A percentile compares a stretch with the other conserved stretches of the same genome.
Evolutionary conservation across 202 grass and related monocot species (phyloP).

Genomic region (Digitaria exilis): DNA sequence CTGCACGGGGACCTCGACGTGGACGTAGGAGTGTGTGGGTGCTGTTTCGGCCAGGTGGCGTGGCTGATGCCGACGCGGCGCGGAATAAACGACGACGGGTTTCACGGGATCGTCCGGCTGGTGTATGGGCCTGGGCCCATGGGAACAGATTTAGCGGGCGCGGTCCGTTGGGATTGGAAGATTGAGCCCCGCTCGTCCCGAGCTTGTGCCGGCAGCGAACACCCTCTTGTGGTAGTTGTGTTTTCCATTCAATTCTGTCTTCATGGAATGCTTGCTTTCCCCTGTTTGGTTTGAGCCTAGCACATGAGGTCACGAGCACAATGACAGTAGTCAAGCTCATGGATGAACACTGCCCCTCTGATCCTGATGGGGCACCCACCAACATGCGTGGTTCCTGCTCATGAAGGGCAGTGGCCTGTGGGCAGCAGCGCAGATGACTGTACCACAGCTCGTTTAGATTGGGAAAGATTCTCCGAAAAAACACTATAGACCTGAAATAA

Average conservation of each 20-base stretch:
- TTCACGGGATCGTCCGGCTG: not conserved
- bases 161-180: not conserved
- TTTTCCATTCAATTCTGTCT: not conserved
- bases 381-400: not conserved
- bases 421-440: conserved; percentile 1
- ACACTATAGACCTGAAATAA: no score
- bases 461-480: no score
- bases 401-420: not conserved
- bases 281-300: not conserved
- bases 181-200: not conserved
- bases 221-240: no score
- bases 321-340: no score
- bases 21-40: not conserved
- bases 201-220: no score
- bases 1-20: not conserved
- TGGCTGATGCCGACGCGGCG: no score
- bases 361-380: not conserved
- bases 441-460: no score
- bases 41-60: not conserved
- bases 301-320: not conserved
- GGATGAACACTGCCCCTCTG: not conserved
- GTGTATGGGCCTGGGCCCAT: not conserved
- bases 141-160: not conserved
- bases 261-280: not conserved
- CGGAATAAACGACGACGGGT: not conserved